Percentiles rank a stretch among this genome's conserved stretches.
phyloP scores from a whole-genome alignment of 208 protist species.

The Trypanosoma vivax region DNA sequence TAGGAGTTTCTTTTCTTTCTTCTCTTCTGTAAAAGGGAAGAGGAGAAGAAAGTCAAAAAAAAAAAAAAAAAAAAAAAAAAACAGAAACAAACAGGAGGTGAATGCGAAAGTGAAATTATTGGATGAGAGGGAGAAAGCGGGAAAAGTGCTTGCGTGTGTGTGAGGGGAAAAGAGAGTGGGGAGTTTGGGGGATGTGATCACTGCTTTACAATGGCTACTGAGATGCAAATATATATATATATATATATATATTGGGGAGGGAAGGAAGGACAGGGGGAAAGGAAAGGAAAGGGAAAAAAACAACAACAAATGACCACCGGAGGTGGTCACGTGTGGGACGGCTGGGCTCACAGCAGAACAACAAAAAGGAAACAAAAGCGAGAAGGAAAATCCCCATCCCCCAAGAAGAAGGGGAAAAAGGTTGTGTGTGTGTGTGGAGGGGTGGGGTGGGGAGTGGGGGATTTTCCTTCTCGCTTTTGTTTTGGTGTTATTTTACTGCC shows the following conservation, averaged over 20 bases:
- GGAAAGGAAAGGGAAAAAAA: slow-evolving; percentile 7
- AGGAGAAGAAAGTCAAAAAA: slow-evolving; percentile 5
- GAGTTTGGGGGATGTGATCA: neutral
- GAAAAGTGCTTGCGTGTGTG: neutral
- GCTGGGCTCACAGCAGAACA: too few species aligned
- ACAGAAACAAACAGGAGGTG: neutral
- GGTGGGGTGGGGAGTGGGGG: neutral
- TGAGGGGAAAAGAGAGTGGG: slow-evolving; percentile 7
- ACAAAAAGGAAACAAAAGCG: too few species aligned
- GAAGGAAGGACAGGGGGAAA: slow-evolving; percentile 2
- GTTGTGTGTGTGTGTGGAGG: neutral
- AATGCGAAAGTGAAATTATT: neutral
- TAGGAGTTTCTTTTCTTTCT: too few species aligned
- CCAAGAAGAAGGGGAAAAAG: too few species aligned
- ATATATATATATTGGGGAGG: too few species aligned
- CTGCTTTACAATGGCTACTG: too few species aligned
- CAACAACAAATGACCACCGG: neutral
- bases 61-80: slow-evolving; percentile 3
- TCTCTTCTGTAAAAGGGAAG: too few species aligned
- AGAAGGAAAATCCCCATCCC: too few species aligned
- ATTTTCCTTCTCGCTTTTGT: neutral
- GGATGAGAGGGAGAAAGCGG: neutral
- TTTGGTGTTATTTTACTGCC: too few species aligned
- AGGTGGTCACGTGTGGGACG: too few species aligned
- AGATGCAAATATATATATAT: too few species aligned